Evolutionary conservation across 1,284 basidiomycete species (phyloP), one percentile per base, ranked within the genome.

Genomic region (Trichosporon coremiiforme): DNA sequence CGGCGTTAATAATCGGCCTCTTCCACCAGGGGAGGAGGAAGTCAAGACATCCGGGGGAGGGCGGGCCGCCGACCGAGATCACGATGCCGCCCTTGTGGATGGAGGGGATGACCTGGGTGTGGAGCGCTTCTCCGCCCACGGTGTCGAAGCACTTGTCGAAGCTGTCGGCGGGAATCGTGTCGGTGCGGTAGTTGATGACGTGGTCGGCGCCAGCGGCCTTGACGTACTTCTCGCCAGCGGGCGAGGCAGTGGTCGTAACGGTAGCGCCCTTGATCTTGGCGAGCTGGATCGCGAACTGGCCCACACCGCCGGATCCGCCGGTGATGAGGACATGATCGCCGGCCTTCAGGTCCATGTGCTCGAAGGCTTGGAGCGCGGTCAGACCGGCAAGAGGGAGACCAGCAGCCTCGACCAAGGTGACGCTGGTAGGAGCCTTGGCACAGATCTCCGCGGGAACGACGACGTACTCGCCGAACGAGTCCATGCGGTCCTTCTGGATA

Each of bases 241-340:
- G 81, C 5, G 84, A 85, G 25, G 84, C 80, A 10, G 84, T 84
- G 4, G 85, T 81, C 65, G 84, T 78, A 50, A 86, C 84, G 45
- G 79, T 80, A 75, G 84, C 84, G 15, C 86, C 86, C 0, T 83
- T 75, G 6, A 83, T 67, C 69, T 83, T 82, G 41, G 84, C 84
- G 50, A 87, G 80, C 73, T 87, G 85, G 45, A 86, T 75, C 5
- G 84, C 84, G 74, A 82, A 86, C 36, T 84, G 76, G 0, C 86
- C 86, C 45, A 86, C 85, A 7, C 82, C 78, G 12, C 84, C 82
- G 12, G 85, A 78, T 13, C 85, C 86, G 20, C 82, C 84, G 76
- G 85, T 85, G 41, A 87, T 77, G 31, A 87, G 75, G 62, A 84
- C 70, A 47, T 78, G 66, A 35, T 76, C 75, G 45, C 71, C 72